These are phyloP conservation scores for Cinnamomum micranthum DNA, from an alignment of 164 flowering plant genomes.

Conservation along the genomic window DNA sequence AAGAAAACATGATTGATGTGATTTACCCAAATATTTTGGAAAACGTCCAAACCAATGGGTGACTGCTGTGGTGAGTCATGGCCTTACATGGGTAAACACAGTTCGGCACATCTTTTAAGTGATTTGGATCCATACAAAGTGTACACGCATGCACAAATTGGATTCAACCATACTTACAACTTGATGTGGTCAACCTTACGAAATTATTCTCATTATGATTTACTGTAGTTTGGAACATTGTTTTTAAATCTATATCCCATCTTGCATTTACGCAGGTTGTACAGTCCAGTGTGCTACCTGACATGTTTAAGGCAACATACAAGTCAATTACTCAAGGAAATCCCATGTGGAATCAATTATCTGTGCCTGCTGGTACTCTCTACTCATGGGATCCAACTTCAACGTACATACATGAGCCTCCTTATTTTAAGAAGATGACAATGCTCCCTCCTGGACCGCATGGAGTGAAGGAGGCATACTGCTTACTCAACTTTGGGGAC, in stretches of 20 bases:
- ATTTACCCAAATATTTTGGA: too few relatives aligned
- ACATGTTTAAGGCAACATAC: conserved; percentile 70
- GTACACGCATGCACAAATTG: too few relatives aligned
- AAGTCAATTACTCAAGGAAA: conserved; percentile 72
- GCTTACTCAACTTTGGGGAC: conserved; percentile 72
- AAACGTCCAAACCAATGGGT: too few relatives aligned
- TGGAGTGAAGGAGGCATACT: conserved; percentile 63
- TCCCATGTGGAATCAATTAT: conserved; percentile 65
- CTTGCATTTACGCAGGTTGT: conserved; percentile 40
- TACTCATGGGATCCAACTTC: conserved; percentile 65
- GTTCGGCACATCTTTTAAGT: too few relatives aligned
- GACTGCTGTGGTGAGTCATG: too few relatives aligned
- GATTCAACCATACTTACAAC: too few relatives aligned
- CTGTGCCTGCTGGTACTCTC: conserved; percentile 55
- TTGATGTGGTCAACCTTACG: too few relatives aligned
- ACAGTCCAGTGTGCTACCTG: conserved; percentile 66
- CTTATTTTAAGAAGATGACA: conserved; percentile 60
- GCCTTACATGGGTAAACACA: too few relatives aligned
- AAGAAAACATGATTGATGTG: too few relatives aligned
- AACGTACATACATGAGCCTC: conserved; percentile 72
- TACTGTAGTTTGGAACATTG: not conserved
- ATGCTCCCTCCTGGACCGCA: conserved; percentile 68
- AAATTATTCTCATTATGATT: too few relatives aligned
- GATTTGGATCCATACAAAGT: too few relatives aligned
- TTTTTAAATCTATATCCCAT: not conserved